phyloP scores from a whole-genome alignment of 2,329 filamentous ascomycete genomes.

The Exophiala xenobiotica region DNA sequence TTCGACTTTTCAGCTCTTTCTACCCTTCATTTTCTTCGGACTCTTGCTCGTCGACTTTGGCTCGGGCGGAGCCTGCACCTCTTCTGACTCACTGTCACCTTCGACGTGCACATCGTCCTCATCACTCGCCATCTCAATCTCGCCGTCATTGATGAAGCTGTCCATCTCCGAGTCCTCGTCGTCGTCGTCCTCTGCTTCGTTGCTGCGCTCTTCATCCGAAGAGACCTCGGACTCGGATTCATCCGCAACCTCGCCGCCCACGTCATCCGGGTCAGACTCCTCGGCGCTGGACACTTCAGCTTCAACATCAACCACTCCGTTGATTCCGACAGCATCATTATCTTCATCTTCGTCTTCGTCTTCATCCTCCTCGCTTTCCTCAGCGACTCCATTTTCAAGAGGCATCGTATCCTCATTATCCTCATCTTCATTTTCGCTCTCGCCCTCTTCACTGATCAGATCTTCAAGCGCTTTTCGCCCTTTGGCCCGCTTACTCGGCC shows the following conservation, averaged over 20 bases:
- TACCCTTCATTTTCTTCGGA: conserved; percentile 28
- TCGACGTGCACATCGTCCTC: conserved; percentile 45
- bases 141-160: conserved; percentile 45
- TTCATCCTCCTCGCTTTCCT: conserved; percentile 59
- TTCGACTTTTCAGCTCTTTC: conserved; percentile 34
- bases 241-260: conserved; percentile 33
- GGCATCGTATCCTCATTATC: conserved; percentile 10
- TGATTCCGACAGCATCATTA: conserved; percentile 46
- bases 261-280: conserved; percentile 23
- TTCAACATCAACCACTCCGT: conserved; percentile 40
- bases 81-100: conserved; percentile 44
- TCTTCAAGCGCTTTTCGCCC: conserved; percentile 32
- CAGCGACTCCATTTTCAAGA: conserved; percentile 44
- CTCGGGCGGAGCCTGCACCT: conserved; percentile 20
- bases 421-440: conserved; percentile 10
- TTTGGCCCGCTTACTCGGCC: conserved; percentile 8
- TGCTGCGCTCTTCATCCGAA: conserved; percentile 34
- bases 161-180: conserved; percentile 48
- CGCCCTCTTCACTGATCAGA: conserved; percentile 19
- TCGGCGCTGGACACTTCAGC: conserved; percentile 31
- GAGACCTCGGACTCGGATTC: conserved; percentile 17
- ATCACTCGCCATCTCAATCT: conserved; percentile 44
- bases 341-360: conserved; percentile 37
- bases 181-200: conserved; percentile 41
- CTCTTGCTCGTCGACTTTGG: neutral